These are phyloP conservation scores for Peronospora farinosa DNA, from an alignment of 352 stramenopile genomes.

Conservation along the genomic window DNA sequence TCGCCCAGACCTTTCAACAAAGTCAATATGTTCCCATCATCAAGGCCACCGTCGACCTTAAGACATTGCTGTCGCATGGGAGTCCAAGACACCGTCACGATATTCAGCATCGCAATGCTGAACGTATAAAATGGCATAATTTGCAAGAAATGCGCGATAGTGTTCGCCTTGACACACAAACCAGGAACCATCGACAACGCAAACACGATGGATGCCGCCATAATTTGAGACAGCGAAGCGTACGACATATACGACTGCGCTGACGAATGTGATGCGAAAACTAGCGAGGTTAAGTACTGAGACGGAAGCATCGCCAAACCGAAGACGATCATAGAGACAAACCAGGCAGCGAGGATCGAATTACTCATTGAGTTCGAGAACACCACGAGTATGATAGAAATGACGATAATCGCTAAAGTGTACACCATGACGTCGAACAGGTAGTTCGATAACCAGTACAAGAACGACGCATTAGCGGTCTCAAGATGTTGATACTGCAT, in stretches of 20 bases:
- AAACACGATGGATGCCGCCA: conserved; percentile 45
- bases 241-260: conserved; percentile 78
- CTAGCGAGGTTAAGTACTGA: conserved; percentile 57
- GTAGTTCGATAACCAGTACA: conserved; percentile 70
- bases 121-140: conserved; percentile 61
- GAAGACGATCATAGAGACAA: conserved; percentile 33
- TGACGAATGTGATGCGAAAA: conserved; percentile 70
- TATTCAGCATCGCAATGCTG: conserved; percentile 37
- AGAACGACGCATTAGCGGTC: conserved; percentile 33
- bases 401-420: conserved; percentile 21
- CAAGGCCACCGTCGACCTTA: conserved; percentile 2
- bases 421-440: conserved; percentile 58
- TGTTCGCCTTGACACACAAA: conserved; percentile 42
- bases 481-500: conserved; percentile 68
- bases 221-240: conserved; percentile 59
- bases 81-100: conserved; percentile 45
- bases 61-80: conserved; percentile 45
- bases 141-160: conserved; percentile 41
- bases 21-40: conserved; percentile 19
- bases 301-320: conserved; percentile 57
- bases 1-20: conserved; percentile 10
- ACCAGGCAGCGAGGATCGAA: conserved; percentile 36
- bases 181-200: conserved; percentile 42
- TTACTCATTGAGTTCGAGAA: conserved; percentile 32
- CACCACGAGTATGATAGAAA: conserved; percentile 33